Evolutionary conservation across 495 filamentous ascomycete genomes (phyloP), one percentile per base, ranked within the genome.

Genomic region (Penicillium lagena): DNA sequence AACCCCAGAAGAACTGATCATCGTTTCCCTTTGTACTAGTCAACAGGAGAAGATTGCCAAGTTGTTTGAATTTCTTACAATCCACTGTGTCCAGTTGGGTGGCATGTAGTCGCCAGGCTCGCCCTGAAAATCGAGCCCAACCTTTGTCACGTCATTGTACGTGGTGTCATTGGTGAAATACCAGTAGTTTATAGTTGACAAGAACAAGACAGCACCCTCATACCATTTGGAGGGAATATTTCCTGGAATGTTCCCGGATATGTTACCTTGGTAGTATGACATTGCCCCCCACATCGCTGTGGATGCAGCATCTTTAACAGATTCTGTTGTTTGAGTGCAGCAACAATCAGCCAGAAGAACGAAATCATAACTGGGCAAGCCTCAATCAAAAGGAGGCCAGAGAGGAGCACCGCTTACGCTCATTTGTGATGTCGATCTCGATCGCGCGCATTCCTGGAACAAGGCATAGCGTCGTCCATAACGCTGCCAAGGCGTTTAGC

Each of bases 111-210:
- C 73, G 30, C 64, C 55, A 37, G 77, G 51, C 0, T 43, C 30
- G 11, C 84, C 85, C 58, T 89, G 85, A 51, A 56, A 72, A 36
- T 85, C 67, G 59, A 89, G 56, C 11, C 75, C 80, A 13, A 79
- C 47, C 27, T 61, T 76, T 13, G 77, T 62, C 17, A 84, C 54
- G 14, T 80, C 62, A 65, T 87, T 87, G 67, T 86, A 86, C 17
- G 76, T 71, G 17, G 57, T 55, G 61, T 89, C 85, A 30, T 78
- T 80, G 4, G 86, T 87, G 48, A 73, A 74, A 55, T 79, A 71
- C 83, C 83, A 87, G 60, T 89, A 88, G 54, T 89, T 82, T 40
- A 89, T 73, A 62, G 82, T 52, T 1, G 75, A 67, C 36, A 79
- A 75, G 73, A 80, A 86, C 49, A 86, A 73, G 37, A 79, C 79